These are phyloP conservation scores for Penicillium nucicola DNA, from an alignment of 495 filamentous ascomycete species.

Conservation along the genomic window DNA sequence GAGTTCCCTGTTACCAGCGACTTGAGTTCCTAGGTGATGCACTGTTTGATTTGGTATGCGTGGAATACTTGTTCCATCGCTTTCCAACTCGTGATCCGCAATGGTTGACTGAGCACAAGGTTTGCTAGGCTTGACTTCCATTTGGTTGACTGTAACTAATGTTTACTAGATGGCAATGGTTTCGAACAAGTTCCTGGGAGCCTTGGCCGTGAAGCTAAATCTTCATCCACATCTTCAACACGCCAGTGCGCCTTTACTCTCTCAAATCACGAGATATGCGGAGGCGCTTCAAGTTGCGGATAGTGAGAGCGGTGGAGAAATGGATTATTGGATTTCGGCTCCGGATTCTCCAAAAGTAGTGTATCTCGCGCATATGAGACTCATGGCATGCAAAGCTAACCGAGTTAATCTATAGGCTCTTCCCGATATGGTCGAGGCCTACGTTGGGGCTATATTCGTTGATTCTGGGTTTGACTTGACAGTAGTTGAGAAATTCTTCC, in stretches of 20 bases:
- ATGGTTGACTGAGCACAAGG: slow-evolving; percentile 97
- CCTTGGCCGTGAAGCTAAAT: slow-evolving; percentile 69
- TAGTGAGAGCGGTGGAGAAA: slow-evolving; percentile 48
- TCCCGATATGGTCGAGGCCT: slow-evolving; percentile 86
- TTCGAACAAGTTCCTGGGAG: slow-evolving; percentile 91
- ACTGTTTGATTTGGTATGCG: slow-evolving; percentile 81
- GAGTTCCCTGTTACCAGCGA: slow-evolving; percentile 84
- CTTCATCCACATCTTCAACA: slow-evolving; percentile 73
- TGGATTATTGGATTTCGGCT: slow-evolving; percentile 75
- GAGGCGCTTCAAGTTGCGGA: slow-evolving; percentile 59
- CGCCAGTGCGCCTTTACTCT: slow-evolving; percentile 55
- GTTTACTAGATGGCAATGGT: slow-evolving; percentile 83
- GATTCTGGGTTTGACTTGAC: slow-evolving; percentile 80
- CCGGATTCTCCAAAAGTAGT: slow-evolving; percentile 69
- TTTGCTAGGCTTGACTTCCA: slow-evolving; percentile 14
- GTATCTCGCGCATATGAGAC: background rate
- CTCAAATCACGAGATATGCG: slow-evolving; percentile 67
- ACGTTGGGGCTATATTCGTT: slow-evolving; percentile 86
- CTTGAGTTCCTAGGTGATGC: slow-evolving; percentile 93
- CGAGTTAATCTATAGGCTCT: slow-evolving; percentile 52
- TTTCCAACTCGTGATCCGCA: slow-evolving; percentile 84
- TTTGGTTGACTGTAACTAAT: slow-evolving; percentile 1
- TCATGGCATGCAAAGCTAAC: background rate
- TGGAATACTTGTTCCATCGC: slow-evolving; percentile 73
- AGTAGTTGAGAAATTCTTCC: slow-evolving; percentile 74